Base-by-base conservation (phyloP, 2,329 filamentous ascomycete species). In the Penicillium capsulatum region DNA sequence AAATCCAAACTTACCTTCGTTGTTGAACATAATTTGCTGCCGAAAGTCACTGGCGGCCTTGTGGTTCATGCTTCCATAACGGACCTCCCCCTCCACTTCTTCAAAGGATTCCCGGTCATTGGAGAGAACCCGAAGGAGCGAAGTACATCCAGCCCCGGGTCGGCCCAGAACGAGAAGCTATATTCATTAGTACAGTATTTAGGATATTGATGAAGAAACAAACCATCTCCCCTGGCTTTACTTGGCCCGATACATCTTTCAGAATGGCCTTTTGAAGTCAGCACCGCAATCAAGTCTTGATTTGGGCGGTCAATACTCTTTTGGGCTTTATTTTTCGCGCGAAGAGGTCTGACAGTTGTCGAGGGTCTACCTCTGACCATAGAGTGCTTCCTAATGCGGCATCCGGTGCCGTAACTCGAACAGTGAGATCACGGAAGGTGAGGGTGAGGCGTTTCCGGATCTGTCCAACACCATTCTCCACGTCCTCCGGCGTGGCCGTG, bases 111-210 rank as follows among this genome's bases (percentile, higher is more conserved):
- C 66, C 26, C 81, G 67, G 44, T 79, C 74, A 53, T 86, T 87
- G 29, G 80, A 76, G 3, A 88, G 68, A 34, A 83, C 70, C 47
- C 83, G 85, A 13, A 88, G 69, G 10, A 88, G 72, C 0, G 83
- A 83, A 0, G 83, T 84, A 59, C 84, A 87, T 14, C 83, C 83
- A 4, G 79, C 74, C 0, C 81, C 83, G 0, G 83, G 82, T 1
- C 81, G 72, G 1, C 83, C 83, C 0, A 86, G 68, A 0, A 86
- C 81, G 0, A 86, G 68, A 2, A 84, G 61, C 82, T 63, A 34
- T 17, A 19, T 32, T 13, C 10, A 16, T 49, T 22, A 51, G 42
- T 24, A 24, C n/a, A n/a, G n/a, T n/a, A n/a, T n/a, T n/a, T n/a
- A n/a, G n/a, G n/a, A n/a, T n/a, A n/a, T n/a, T n/a, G n/a, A n/a